phyloP scores from a whole-genome alignment of 2,329 filamentous ascomycete genomes.

The Botrytis tulipae region DNA sequence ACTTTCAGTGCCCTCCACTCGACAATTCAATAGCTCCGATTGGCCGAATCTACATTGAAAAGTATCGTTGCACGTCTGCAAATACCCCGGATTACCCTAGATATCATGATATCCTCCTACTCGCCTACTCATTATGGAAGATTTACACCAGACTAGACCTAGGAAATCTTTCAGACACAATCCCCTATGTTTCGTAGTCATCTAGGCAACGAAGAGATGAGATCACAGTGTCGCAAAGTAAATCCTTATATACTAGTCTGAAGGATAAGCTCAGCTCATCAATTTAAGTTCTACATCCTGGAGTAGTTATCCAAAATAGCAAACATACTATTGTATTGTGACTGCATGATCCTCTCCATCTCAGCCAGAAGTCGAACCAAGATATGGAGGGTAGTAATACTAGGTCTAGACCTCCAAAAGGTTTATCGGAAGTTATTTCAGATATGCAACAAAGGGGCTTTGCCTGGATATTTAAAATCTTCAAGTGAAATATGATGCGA shows the following conservation, averaged over 20 bases:
- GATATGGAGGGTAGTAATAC: not conserved
- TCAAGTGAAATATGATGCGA: not conserved
- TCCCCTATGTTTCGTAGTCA: not conserved
- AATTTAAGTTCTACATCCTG: not conserved
- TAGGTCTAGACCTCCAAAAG: not conserved
- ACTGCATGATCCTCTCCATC: not conserved
- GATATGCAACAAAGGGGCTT: not conserved
- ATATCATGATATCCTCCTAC: not conserved
- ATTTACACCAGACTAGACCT: not conserved
- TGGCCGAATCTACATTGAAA: not conserved
- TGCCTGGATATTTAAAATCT: not conserved
- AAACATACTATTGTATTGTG: not conserved
- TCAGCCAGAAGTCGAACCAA: not conserved
- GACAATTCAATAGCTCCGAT: not conserved
- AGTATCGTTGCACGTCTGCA: not conserved
- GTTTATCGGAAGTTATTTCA: not conserved
- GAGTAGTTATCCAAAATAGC: not conserved
- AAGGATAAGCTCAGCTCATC: not conserved
- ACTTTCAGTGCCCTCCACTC: not conserved
- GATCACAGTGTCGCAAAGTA: not conserved
- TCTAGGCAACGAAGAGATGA: not conserved
- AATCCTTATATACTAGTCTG: not conserved
- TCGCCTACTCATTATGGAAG: not conserved
- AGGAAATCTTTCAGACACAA: not conserved
- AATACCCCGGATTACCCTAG: not conserved